These are phyloP conservation scores for Ophiobolus disseminans DNA, from an alignment of 2,329 filamentous ascomycete genomes.

Conservation along the genomic window DNA sequence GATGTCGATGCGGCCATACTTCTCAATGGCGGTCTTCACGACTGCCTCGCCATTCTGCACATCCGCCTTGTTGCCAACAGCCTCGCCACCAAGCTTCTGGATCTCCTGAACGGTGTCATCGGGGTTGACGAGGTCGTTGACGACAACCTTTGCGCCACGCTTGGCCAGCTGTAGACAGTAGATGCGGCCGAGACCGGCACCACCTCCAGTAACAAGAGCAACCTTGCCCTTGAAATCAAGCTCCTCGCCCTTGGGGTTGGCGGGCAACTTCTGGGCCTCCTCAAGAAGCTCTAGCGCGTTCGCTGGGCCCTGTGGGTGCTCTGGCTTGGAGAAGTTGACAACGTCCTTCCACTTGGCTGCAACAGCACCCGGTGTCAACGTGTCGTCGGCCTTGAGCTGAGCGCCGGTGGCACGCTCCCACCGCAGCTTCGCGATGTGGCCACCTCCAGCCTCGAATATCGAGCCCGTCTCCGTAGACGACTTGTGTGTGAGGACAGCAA, in stretches of 20 bases:
- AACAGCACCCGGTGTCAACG: constrained; percentile 85
- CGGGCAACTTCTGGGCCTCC: constrained; percentile 36
- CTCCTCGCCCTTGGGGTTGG: constrained; percentile 42
- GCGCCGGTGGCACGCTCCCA: constrained; percentile 94
- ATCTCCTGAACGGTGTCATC: constrained; percentile 93
- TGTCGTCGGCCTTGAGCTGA: constrained; percentile 85
- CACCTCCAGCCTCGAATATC: constrained; percentile 94
- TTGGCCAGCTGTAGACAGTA: constrained; percentile 90
- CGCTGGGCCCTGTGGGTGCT: constrained; percentile 82
- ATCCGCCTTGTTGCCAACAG: constrained; percentile 89
- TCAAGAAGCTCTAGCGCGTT: constrained; percentile 80
- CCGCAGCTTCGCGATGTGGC: constrained; percentile 88
- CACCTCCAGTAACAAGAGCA: constrained; percentile 46
- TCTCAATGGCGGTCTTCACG: constrained; percentile 91
- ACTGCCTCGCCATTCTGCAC: constrained; percentile 91
- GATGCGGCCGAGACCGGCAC: constrained; percentile 76
- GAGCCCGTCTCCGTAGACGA: constrained; percentile 86
- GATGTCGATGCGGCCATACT: constrained; percentile 92
- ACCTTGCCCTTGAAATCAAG: constrained; percentile 49
- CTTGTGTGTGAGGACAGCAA: constrained; percentile 86
- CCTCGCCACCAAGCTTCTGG: constrained; percentile 84
- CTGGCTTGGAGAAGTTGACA: constrained; percentile 81
- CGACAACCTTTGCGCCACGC: constrained; percentile 82
- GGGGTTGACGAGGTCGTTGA: constrained; percentile 95
- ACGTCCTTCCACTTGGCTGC: constrained; percentile 90